Conservation (phyloP, 257 asterid species). For the Perilla frutescens region DNA sequence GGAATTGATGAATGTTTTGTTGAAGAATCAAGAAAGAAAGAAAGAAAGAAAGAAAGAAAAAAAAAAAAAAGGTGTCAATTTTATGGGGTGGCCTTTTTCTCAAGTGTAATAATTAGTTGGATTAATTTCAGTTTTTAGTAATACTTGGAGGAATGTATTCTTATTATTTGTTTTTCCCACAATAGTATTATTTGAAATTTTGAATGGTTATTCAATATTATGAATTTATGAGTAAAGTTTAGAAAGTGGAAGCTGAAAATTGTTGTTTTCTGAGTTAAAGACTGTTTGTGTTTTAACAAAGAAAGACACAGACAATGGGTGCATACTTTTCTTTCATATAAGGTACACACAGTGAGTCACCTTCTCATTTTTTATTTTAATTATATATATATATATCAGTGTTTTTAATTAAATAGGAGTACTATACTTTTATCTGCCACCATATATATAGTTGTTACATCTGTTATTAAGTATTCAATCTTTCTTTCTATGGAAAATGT, state of each 20-base stretch:
- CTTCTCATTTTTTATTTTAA: background rate
- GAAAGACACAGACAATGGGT: slow-evolving; percentile 28
- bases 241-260: slow-evolving; percentile 24
- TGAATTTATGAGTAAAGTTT: background rate
- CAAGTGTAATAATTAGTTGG: slow-evolving; percentile 12
- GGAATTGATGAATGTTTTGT: slow-evolving; percentile 66
- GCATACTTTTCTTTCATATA: slow-evolving; percentile 6
- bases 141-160: background rate
- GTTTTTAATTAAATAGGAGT: no score
- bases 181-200: background rate
- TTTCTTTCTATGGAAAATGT: background rate
- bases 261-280: slow-evolving; percentile 7
- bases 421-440: no score
- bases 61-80: slow-evolving; percentile 33
- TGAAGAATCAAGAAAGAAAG: slow-evolving; percentile 41
- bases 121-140: slow-evolving; percentile 25
- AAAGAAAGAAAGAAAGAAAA: slow-evolving; percentile 21
- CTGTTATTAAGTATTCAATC: no score
- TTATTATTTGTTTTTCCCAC: background rate
- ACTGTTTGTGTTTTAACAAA: slow-evolving; percentile 13
- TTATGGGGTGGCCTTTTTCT: slow-evolving; percentile 27
- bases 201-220: background rate
- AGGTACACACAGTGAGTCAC: slow-evolving; percentile 1
- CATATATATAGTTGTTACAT: no score
- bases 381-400: no score